phyloP scores from a whole-genome alignment of 768 basidiomycete species.

The Leccinum variicolor region DNA sequence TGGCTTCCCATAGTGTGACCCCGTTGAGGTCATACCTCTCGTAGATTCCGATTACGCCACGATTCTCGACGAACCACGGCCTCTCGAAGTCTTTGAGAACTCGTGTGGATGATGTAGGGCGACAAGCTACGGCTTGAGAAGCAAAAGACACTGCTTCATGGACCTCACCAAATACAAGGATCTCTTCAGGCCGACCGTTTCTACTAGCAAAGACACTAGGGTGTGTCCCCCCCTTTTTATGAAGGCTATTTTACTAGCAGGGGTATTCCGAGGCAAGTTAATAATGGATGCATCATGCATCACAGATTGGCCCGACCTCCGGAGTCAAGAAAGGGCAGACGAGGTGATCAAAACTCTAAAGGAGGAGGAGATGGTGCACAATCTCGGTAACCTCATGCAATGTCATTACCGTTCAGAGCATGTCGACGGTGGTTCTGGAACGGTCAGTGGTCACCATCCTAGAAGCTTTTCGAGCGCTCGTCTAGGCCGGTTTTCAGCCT shows the following conservation, averaged over 20 bases:
- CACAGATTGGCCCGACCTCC: conserved; percentile 16
- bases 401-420: conserved; percentile 28
- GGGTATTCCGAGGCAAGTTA: background rate
- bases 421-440: conserved; percentile 57
- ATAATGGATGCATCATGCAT: background rate
- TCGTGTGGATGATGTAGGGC: conserved; percentile 15
- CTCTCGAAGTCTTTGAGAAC: conserved; percentile 13
- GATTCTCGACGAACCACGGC: conserved; percentile 17
- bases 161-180: conserved; percentile 6
- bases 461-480: conserved; percentile 71
- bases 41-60: conserved; percentile 11
- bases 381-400: conserved; percentile 35
- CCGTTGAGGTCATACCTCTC: conserved; percentile 14
- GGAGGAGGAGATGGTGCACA: conserved; percentile 32
- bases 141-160: conserved; percentile 7
- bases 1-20: conserved; percentile 15
- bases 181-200: background rate
- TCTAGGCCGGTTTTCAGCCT: conserved; percentile 67
- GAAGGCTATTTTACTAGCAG: background rate
- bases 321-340: conserved; percentile 12
- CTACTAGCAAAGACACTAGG: background rate
- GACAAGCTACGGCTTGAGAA: conserved; percentile 13
- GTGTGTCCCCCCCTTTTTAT: background rate
- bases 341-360: conserved; percentile 1
- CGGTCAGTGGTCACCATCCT: conserved; percentile 75